Evolutionary conservation across 257 asterid species (phyloP), one percentile per base, ranked within the genome.

Genomic region (Thymus quinquecostatus): DNA sequence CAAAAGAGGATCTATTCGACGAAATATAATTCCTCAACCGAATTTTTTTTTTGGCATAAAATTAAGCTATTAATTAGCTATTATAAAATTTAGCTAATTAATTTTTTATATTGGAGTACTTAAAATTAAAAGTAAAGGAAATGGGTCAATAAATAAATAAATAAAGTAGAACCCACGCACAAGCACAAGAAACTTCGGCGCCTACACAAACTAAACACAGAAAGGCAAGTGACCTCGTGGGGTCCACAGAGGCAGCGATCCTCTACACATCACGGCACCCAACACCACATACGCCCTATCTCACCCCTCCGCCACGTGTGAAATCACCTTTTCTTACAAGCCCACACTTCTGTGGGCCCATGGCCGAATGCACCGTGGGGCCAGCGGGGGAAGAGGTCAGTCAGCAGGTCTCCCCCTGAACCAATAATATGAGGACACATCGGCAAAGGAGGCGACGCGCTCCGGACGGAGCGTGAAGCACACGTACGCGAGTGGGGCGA

Each of bases 401-500:
- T n/a, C 54, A 66, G 64, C 71, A 30, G 40, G 64, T 27, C 62
- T 66, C 40, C 45, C 0, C 71, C 61, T 14, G 76, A 55, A 3
- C 73, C 75, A 78, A 32, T 69, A 1, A 12, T 7, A 34, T 1
- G 12, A 3, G 1, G 28, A 4, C 63, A 44, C 57, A 58, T 72
- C 27, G 45, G 33, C 1, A 5, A 2, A 33, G 43, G 28, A 62
- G 41, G 12, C 60, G 5, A 67, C 68, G 79, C 75, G 72, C 65
- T 68, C 2, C 1, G 4, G 40, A 0, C 4, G 11, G 70, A 74
- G 45, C 84, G 81, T 80, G 79, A 4, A 55, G 3, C 4, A 4
- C 69, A 71, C 78, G 65, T 65, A 72, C 47, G n/a, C 36, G 40
- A 54, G 73, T 59, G 68, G 69, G 2, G 21, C 21, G 71, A 66